phyloP scores from a whole-genome alignment of 2,329 filamentous ascomycete species.

The Berkeleyomyces basicola region DNA sequence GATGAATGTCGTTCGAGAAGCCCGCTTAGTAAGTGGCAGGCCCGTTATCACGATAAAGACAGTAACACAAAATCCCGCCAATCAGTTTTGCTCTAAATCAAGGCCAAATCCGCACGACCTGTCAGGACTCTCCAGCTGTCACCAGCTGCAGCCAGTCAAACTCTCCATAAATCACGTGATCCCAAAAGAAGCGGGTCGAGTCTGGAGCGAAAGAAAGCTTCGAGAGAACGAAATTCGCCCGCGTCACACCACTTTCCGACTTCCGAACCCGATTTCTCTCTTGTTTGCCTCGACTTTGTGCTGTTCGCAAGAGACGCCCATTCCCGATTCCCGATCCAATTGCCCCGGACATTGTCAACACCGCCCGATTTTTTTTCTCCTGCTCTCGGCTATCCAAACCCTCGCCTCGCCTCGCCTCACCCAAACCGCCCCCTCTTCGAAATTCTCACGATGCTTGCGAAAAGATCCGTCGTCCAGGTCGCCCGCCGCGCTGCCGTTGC shows the following conservation, averaged over 20 bases:
- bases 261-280: not conserved
- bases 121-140: not conserved
- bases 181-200: not conserved
- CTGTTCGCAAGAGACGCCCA: not conserved
- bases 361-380: not conserved
- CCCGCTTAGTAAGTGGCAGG: not conserved
- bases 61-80: not conserved
- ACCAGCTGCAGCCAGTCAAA: not conserved
- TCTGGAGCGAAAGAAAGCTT: not conserved
- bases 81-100: not conserved
- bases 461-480: slow-evolving; percentile 43
- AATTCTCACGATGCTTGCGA: slow-evolving; percentile 39
- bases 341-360: not conserved
- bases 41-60: not conserved
- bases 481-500: slow-evolving; percentile 39
- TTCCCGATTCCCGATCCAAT: not conserved
- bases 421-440: not conserved
- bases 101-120: not conserved
- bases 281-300: not conserved
- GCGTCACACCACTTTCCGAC: slow-evolving; percentile 10
- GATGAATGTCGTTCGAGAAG: not conserved
- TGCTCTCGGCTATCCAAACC: not conserved
- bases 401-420: not conserved
- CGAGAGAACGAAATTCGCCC: slow-evolving; percentile 4
- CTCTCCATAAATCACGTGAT: slow-evolving; percentile 4